phyloP scores from a whole-genome alignment of 371 early-diverging fungal genomes.

The Entomophthora muscae region DNA sequence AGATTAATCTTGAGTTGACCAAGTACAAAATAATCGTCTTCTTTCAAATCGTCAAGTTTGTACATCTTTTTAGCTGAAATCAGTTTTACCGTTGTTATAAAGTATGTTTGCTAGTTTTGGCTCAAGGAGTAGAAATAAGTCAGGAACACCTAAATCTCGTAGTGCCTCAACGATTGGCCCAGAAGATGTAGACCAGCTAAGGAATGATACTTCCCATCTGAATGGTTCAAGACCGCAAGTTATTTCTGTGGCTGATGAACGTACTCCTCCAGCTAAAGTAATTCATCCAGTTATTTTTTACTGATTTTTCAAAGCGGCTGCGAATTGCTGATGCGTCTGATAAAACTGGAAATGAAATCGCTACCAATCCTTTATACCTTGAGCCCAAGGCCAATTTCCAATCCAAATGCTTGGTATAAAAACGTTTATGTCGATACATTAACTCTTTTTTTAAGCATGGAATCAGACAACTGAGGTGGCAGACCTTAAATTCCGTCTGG shows the following conservation, averaged over 20 bases:
- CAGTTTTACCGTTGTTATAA: too few relatives aligned
- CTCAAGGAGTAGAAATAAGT: neutral
- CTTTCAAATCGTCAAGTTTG: too few relatives aligned
- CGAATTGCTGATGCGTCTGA: neutral
- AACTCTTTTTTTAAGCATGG: neutral
- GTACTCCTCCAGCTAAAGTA: neutral
- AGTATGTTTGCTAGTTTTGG: neutral
- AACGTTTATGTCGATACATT: neutral
- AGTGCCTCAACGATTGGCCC: neutral
- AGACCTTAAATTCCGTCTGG: neutral
- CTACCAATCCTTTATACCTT: neutral
- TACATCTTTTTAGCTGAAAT: too few relatives aligned
- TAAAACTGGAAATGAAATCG: neutral
- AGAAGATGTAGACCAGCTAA: neutral
- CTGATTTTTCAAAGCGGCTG: neutral
- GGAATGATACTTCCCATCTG: neutral
- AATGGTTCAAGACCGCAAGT: neutral
- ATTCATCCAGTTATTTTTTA: neutral
- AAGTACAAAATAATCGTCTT: too few relatives aligned
- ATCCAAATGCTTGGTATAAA: neutral
- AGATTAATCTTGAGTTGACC: too few relatives aligned
- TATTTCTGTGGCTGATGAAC: neutral
- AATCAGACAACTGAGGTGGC: neutral
- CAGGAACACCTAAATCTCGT: neutral
- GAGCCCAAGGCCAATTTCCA: neutral